Evolutionary conservation across 169 alveolate species (phyloP).

Genomic region (Miamiensis avidus): DNA sequence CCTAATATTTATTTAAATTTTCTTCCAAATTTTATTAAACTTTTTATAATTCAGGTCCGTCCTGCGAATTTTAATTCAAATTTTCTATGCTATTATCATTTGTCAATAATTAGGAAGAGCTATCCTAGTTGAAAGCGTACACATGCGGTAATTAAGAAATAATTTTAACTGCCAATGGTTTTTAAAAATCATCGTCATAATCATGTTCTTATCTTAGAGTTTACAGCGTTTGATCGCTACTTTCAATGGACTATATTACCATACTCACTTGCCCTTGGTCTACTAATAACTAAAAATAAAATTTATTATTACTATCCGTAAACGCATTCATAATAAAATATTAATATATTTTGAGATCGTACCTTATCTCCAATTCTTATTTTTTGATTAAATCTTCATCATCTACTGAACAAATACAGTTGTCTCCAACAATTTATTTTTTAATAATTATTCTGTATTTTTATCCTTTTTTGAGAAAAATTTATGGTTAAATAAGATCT

Average conservation of each 20-base stretch:
- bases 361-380: slow-evolving; percentile 23
- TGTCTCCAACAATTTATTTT: slow-evolving; percentile 21
- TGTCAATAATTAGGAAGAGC: slow-evolving; percentile 1
- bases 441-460: slow-evolving; percentile 13
- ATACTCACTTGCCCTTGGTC: slow-evolving; percentile 36
- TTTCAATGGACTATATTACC: slow-evolving; percentile 5
- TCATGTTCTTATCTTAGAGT: slow-evolving; percentile 7
- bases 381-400: slow-evolving; percentile 19
- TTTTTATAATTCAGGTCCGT: no score
- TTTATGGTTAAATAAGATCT: slow-evolving; percentile 21
- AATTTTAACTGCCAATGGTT: slow-evolving; percentile 11
- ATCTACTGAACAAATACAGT: slow-evolving; percentile 12
- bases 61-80: slow-evolving; percentile 16
- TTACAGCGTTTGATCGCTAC: slow-evolving; percentile 30
- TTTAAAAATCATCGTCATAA: background rate
- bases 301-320: no score
- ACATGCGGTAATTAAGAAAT: slow-evolving; percentile 23
- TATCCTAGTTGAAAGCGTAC: slow-evolving; percentile 1
- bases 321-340: background rate
- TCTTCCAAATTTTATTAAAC: no score
- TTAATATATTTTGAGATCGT: background rate
- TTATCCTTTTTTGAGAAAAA: slow-evolving; percentile 22
- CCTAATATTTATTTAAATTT: no score
- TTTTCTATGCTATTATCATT: background rate
- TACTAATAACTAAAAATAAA: background rate